Percentiles rank a stretch among this genome's conserved stretches.
These are phyloP conservation scores for Usnea hakonensis DNA, from an alignment of 495 filamentous ascomycete genomes.

Conservation along the genomic window DNA sequence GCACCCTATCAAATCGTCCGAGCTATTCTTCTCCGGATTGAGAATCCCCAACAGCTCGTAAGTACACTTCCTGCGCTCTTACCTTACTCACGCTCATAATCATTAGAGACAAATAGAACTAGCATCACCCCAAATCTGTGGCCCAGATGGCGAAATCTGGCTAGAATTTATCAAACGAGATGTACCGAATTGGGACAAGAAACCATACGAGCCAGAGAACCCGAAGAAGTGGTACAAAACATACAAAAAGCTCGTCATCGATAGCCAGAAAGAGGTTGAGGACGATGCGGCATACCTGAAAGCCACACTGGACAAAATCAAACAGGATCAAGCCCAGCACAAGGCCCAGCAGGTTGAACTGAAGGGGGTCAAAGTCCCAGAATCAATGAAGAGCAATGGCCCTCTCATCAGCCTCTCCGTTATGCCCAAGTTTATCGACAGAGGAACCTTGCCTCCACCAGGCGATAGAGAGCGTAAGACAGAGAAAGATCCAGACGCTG, in stretches of 20 bases:
- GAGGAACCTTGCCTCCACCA: not conserved
- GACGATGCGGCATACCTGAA: slow-evolving; percentile 40
- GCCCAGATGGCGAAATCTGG: slow-evolving; percentile 59
- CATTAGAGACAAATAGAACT: slow-evolving; percentile 50
- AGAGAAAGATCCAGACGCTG: not conserved
- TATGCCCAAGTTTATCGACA: slow-evolving; percentile 15
- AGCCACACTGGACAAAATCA: slow-evolving; percentile 42
- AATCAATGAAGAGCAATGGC: slow-evolving; percentile 32
- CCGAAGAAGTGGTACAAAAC: slow-evolving; percentile 56
- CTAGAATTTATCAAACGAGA: slow-evolving; percentile 58
- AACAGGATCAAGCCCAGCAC: slow-evolving; percentile 40
- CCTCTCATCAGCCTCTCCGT: slow-evolving; percentile 25
- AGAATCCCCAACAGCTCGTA: slow-evolving; percentile 60
- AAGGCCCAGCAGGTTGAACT: slow-evolving; percentile 31
- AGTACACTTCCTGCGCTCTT: slow-evolving; percentile 11
- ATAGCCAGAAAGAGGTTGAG: slow-evolving; percentile 40
- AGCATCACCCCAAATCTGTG: slow-evolving; percentile 56
- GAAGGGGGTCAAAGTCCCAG: slow-evolving; percentile 14
- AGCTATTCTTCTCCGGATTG: slow-evolving; percentile 53
- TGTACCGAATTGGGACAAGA: slow-evolving; percentile 52
- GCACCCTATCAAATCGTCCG: slow-evolving; percentile 53
- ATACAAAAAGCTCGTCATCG: slow-evolving; percentile 45
- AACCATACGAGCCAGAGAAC: slow-evolving; percentile 48
- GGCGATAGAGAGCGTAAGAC: not conserved
- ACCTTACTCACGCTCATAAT: not conserved